Base-by-base conservation (phyloP, 306 rosid species). In the Medicago ruthenica region DNA sequence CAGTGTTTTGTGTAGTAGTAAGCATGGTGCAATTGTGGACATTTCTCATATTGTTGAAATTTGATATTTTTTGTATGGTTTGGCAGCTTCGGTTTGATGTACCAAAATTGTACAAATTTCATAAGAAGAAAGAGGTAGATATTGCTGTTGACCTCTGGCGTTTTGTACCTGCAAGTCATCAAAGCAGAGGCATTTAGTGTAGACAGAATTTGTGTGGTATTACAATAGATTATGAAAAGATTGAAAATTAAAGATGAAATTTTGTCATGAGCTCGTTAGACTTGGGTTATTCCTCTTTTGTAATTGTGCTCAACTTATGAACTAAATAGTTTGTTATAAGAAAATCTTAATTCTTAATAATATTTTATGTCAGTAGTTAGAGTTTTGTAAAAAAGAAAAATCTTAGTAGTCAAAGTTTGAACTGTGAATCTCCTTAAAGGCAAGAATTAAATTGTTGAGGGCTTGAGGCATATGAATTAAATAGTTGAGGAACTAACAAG, bases 101-200 rank as follows among this genome's bases (percentile, higher is more conserved):
- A 27, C 98, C 96, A 0, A 85, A 88, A 68, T 76, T 88, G 3
- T 92, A 96, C 89, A 92, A 92, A 83, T 92, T 92, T 87, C 99
- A 96, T 67, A 90, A 90, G 91, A 96, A 88, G 84, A 88, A 86
- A 82, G 93, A 86, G 80, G 96, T 90, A 8, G 97, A 96, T 62
- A 85, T 92, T 11, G 96, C 93, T 0, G 99, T 92, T 34, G 97
- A 96, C 78, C 95, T 90, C 71, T 96, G 98, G 99, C 91, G 93
- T 77, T 92, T 96, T 41, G 88, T 86, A 55, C 99, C 97, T 1
- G 81, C 79, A 83, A 73, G 58, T 71, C 66, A 70, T 71, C 70
- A 75, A 60, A 74, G 87, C 81, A 47, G 61, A 51, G 64, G 24
- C 55, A 75, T 27, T 37, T 81, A 78, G 81, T 61, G 51, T 68